Base-by-base conservation (phyloP, 768 basidiomycete species). In the Podaxis sp. region DNA sequence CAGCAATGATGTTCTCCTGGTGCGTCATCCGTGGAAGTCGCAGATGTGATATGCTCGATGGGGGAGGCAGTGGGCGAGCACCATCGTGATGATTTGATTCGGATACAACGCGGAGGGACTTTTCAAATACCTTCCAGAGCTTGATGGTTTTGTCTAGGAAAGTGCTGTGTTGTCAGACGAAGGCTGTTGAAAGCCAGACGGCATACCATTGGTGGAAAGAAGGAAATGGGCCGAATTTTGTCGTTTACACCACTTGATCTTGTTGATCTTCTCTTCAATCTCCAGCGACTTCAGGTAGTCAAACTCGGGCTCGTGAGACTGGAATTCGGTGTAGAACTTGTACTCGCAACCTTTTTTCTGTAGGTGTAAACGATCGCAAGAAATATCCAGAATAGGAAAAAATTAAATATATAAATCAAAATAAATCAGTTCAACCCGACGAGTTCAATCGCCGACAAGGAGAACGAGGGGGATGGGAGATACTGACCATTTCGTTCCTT, bases 241-340 rank as follows among this genome's bases (percentile, higher is more conserved):
- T 67, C 97, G 87, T 81, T 89, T 95, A 83, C 96, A 98, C 97
- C 97, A 99, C 76, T 95, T 94, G 86, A 99, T 99, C 87, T 97
- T 93, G 83, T 99, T 99, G 83, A 99, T 99, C 90, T 99, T 99
- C 85, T 99, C 97, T 79, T 99, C 97, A 77, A 99, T 99, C 84
- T 99, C 97, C 69, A 99, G 83, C 24, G 95, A 97, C 84, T 99
- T 99, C 73, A 99, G 88, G 77, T 99, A 99, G 81, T 99, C 97
- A 76, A 99, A 99, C 76, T 99, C 97, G 60, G 97, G 97, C 76
- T 99, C 97, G 75, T 99, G 97, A 51, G 94, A 96, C 83, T 99
- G 97, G 75, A 99, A 97, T 78, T 99, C 97, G 56, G 97, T 99
- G 77, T 99, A 99, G 78, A 99, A 99, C 77, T 98, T 99, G 87